Conservation (phyloP, 495 filamentous ascomycete species). For the Penicillium arizonense region DNA sequence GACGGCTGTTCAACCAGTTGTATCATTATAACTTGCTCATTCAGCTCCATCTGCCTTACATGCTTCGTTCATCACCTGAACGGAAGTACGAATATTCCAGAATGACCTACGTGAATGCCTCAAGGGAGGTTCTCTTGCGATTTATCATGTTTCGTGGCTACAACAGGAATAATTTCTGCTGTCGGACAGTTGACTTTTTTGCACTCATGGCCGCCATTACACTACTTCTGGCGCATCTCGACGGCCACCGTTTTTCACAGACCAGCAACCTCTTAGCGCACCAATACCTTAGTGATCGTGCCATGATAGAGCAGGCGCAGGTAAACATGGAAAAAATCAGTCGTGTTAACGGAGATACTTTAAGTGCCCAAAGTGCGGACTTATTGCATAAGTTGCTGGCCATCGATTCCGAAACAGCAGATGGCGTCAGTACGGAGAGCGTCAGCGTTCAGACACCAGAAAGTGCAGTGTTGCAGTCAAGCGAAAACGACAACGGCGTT, state of each 20-base stretch:
- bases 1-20: slow-evolving; percentile 34
- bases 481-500: slow-evolving; percentile 10
- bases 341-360: slow-evolving; percentile 25
- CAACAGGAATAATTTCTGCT: slow-evolving; percentile 31
- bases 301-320: slow-evolving; percentile 38
- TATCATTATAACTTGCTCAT: slow-evolving; percentile 38
- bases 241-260: slow-evolving; percentile 14
- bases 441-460: slow-evolving; percentile 11
- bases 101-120: slow-evolving; percentile 42
- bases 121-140: slow-evolving; percentile 40
- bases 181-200: slow-evolving; percentile 48
- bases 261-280: slow-evolving; percentile 30
- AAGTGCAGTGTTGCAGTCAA: slow-evolving; percentile 4
- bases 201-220: slow-evolving; percentile 47
- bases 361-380: slow-evolving; percentile 31
- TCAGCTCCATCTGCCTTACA: slow-evolving; percentile 29
- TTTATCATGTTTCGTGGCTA: slow-evolving; percentile 37
- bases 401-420: slow-evolving; percentile 31
- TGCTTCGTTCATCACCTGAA: slow-evolving; percentile 13
- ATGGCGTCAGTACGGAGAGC: slow-evolving; percentile 11
- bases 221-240: slow-evolving; percentile 18
- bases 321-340: slow-evolving; percentile 33
- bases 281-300: slow-evolving; percentile 40
- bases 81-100: slow-evolving; percentile 28
- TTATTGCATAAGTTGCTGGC: slow-evolving; percentile 31